Conservation (phyloP, 352 stramenopile genomes). For the Pythium chondricola region DNA sequence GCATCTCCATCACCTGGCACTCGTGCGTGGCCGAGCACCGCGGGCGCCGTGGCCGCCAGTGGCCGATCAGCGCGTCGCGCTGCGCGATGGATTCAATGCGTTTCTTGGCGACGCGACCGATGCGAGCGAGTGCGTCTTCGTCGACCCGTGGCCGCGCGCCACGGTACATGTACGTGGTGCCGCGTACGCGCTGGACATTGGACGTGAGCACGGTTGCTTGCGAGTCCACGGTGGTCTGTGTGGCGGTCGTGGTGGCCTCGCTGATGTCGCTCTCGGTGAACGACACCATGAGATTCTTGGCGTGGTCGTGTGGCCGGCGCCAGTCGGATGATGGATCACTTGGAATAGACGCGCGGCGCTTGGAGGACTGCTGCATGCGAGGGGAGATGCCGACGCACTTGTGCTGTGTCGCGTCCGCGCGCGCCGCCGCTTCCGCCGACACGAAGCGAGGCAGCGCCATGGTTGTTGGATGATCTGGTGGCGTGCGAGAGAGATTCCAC, state of each 20-base stretch:
- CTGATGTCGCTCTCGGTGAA: neutral
- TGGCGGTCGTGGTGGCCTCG: slow-evolving; percentile 4
- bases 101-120: slow-evolving; percentile 34
- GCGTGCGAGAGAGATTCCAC: no score
- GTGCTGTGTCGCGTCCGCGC: no score
- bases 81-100: slow-evolving; percentile 37
- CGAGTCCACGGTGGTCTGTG: slow-evolving; percentile 1
- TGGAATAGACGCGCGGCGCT: no score
- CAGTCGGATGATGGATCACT: no score
- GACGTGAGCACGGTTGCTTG: no score
- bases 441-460: no score
- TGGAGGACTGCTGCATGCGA: no score
- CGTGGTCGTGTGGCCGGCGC: no score
- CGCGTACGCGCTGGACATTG: no score
- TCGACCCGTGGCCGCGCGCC: slow-evolving; percentile 10
- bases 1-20: slow-evolving; percentile 40
- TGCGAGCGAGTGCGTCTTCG: slow-evolving; percentile 25
- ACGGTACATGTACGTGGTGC: neutral
- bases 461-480: no score
- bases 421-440: no score
- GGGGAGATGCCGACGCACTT: no score
- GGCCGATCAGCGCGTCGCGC: slow-evolving; percentile 34
- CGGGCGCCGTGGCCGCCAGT: slow-evolving; percentile 22
- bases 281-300: neutral
- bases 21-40: slow-evolving; percentile 25